Conservation (phyloP, 371 early-diverging fungal genomes). For the Sporodiniella umbellata region DNA sequence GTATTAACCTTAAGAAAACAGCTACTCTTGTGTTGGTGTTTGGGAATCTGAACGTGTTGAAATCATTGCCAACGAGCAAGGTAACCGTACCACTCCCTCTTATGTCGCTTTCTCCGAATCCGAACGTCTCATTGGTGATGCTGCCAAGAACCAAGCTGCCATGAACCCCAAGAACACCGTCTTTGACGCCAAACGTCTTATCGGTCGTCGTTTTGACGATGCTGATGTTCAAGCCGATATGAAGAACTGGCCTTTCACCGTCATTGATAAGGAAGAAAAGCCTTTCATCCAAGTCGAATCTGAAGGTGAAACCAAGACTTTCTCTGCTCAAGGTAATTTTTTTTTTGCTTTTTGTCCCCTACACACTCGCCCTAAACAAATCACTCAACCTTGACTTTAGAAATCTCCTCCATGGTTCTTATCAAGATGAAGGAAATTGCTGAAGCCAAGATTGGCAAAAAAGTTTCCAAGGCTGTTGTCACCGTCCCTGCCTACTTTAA, state of each 20-base stretch:
- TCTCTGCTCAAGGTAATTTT: slow-evolving; percentile 75
- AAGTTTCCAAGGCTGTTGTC: slow-evolving; percentile 81
- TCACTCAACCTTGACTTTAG: no score
- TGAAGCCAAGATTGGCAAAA: slow-evolving; percentile 78
- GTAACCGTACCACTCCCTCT: slow-evolving; percentile 97
- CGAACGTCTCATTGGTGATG: slow-evolving; percentile 92
- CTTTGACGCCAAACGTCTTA: slow-evolving; percentile 90
- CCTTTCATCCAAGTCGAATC: slow-evolving; percentile 81
- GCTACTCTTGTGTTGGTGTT: slow-evolving; percentile 81
- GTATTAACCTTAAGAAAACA: slow-evolving; percentile 41
- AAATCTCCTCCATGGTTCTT: slow-evolving; percentile 89
- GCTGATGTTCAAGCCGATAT: slow-evolving; percentile 74
- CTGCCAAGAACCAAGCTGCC: slow-evolving; percentile 88
- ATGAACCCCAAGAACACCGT: slow-evolving; percentile 86
- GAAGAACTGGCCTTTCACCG: slow-evolving; percentile 83
- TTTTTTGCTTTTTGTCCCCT: no score
- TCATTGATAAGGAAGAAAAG: slow-evolving; percentile 82
- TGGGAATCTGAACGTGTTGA: slow-evolving; percentile 56
- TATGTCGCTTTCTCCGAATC: slow-evolving; percentile 89
- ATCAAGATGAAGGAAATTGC: slow-evolving; percentile 92
- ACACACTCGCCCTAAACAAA: no score
- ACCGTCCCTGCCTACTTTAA: slow-evolving; percentile 74
- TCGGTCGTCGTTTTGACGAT: slow-evolving; percentile 89
- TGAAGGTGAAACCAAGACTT: slow-evolving; percentile 65
- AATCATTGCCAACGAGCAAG: slow-evolving; percentile 93